Base-by-base conservation (phyloP, 805 yeast species). In the Teunomyces kruisii region DNA sequence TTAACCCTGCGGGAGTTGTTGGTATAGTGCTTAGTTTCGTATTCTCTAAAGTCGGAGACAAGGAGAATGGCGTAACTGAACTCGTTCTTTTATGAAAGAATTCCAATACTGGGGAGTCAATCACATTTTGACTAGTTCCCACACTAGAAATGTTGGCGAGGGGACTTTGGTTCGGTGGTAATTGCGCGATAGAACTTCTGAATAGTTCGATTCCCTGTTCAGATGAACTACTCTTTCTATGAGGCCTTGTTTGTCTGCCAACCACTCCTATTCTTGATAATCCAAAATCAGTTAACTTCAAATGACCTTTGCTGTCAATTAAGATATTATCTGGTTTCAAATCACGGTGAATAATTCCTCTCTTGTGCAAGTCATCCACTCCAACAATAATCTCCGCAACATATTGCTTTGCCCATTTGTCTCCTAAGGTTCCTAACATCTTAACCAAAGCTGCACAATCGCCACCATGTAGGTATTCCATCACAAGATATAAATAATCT, bases 391-490 rank as follows among this genome's bases (percentile, higher is more conserved):
- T 88, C 59, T 94, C 99, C 0, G 96, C 91, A 43, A 89, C 78
- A 54, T 94, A 94, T 51, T 87, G 76, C 50, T 76, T 82, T 0
- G 89, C 81, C 98, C 98, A 94, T 35, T 81, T 81, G 52, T 86
- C 88, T 0, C 96, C 92, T 17, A 94, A 65, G 1, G 83, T 82
- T 0, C 96, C 97, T 62, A 92, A 75, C 65, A 83, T 79, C 57
- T 88, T 87, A 22, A 94, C 68, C 42, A 95, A 69, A 0, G 96
- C 84, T 0, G 97, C 94, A 57, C 92, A 80, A 62, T 94, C 99
- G 28, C 99, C 99, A 35, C 99, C 99, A 53, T 86, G 88, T 32
- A 94, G 70, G 58, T 89, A 94, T 62, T 94, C 99, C 98, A 95
- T 92, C 2, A 94, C 99, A 53, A 94, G 72, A 58, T 88, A 94